Conservation (phyloP, 2,329 filamentous ascomycete species). For the Phyllosticta citriasiana region DNA sequence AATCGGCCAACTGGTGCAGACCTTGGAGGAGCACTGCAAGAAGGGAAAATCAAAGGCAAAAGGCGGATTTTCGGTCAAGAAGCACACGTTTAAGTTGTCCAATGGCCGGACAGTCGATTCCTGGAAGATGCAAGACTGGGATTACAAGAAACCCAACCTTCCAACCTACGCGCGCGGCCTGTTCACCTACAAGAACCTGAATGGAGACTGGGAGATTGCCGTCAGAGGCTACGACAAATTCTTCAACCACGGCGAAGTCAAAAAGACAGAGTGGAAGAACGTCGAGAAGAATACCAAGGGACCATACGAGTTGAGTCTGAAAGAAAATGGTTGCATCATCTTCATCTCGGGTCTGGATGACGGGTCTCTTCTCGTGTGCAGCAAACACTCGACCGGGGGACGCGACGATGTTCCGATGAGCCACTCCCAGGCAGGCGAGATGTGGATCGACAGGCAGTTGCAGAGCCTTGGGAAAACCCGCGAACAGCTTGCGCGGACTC, state of each 20-base stretch:
- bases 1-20: slow-evolving; percentile 54
- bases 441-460: slow-evolving; percentile 72
- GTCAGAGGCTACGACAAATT: slow-evolving; percentile 97
- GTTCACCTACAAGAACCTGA: slow-evolving; percentile 67
- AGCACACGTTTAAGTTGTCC: slow-evolving; percentile 63
- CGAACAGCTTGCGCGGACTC: slow-evolving; percentile 63
- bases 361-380: slow-evolving; percentile 86
- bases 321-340: slow-evolving; percentile 99
- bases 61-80: slow-evolving; percentile 62
- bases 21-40: slow-evolving; percentile 50
- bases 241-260: slow-evolving; percentile 84
- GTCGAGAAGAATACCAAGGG: slow-evolving; percentile 67
- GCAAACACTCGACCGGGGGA: slow-evolving; percentile 89
- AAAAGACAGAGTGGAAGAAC: slow-evolving; percentile 70
- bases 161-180: slow-evolving; percentile 90
- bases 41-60: slow-evolving; percentile 34
- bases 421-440: slow-evolving; percentile 76
- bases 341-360: slow-evolving; percentile 90
- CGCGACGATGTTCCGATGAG: slow-evolving; percentile 62
- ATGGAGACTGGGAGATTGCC: slow-evolving; percentile 64
- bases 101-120: slow-evolving; percentile 66
- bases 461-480: slow-evolving; percentile 66
- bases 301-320: slow-evolving; percentile 90
- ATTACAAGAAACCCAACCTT: slow-evolving; percentile 79
- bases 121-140: slow-evolving; percentile 90